phyloP scores from a whole-genome alignment of 1,139 yeast genomes.

The Hemisphaericaspora xylofermentans region DNA sequence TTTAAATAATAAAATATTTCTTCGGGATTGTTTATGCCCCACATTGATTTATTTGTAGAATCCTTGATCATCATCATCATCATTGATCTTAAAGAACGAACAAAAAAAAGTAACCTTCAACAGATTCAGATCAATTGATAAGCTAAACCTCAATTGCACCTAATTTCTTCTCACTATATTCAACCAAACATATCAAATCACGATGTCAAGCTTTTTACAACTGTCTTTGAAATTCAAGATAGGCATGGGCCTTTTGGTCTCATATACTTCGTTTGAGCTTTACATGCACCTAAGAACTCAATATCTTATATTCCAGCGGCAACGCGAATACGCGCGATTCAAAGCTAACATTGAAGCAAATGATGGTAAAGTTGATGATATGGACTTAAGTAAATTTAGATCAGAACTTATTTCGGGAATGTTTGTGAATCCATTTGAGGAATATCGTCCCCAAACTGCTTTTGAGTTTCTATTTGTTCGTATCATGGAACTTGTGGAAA shows the following conservation, averaged over 20 bases:
- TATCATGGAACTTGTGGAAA: conserved; percentile 65
- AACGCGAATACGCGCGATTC: conserved; percentile 31
- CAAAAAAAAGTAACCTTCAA: neutral
- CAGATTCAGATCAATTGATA: neutral
- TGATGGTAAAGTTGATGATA: conserved; percentile 13
- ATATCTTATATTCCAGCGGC: conserved; percentile 54
- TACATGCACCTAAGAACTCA: conserved; percentile 59
- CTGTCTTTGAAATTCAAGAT: conserved; percentile 34
- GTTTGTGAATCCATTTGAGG: conserved; percentile 89
- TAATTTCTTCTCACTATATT: neutral
- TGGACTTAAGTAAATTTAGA: conserved; percentile 35
- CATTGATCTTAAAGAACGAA: no score
- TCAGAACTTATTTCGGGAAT: conserved; percentile 70
- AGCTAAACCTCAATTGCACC: neutral
- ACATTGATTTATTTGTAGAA: no score
- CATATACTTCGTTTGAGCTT: conserved; percentile 69
- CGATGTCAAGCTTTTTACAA: conserved; percentile 10
- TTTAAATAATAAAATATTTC: no score
- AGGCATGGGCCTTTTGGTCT: conserved; percentile 54
- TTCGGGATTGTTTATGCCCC: no score
- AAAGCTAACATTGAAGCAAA: conserved; percentile 5
- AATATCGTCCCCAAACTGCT: conserved; percentile 85
- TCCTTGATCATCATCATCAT: no score
- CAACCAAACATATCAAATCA: neutral
- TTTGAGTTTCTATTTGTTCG: conserved; percentile 80